Conservation (phyloP, 73 alveolate species). For the Symbiodinium pilosum region DNA sequence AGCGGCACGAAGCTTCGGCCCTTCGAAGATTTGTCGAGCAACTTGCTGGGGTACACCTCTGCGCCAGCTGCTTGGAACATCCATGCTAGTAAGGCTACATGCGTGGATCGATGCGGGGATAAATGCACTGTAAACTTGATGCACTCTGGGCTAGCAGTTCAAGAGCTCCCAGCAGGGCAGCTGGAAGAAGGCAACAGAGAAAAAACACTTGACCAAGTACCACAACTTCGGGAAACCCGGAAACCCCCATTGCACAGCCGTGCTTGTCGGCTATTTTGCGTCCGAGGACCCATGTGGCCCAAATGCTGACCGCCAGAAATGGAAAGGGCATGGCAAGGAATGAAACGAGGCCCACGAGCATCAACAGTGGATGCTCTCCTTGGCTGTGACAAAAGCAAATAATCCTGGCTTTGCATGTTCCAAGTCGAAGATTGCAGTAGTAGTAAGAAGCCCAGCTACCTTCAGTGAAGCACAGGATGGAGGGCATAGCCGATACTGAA, state of each 20-base stretch:
- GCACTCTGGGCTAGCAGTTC: too few species aligned
- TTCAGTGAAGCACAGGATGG: not conserved
- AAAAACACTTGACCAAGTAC: too few species aligned
- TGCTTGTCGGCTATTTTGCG: too few species aligned
- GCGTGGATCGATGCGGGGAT: too few species aligned
- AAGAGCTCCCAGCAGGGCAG: too few species aligned
- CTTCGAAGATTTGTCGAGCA: not conserved
- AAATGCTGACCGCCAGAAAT: not conserved
- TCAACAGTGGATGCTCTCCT: not conserved
- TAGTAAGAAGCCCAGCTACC: not conserved
- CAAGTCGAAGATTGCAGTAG: not conserved
- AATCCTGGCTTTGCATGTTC: too few species aligned
- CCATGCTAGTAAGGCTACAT: too few species aligned
- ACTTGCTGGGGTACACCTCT: not conserved
- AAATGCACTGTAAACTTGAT: too few species aligned
- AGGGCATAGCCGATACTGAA: not conserved
- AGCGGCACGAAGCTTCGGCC: not conserved
- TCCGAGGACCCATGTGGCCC: not conserved
- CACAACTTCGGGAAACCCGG: too few species aligned
- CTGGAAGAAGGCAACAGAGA: too few species aligned
- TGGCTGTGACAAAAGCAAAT: not conserved
- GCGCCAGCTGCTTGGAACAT: too few species aligned
- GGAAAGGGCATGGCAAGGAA: not conserved
- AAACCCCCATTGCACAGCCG: too few species aligned
- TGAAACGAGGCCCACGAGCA: not conserved